Conservation (phyloP, 1,284 basidiomycete species). For the Peniophora sp. region DNA sequence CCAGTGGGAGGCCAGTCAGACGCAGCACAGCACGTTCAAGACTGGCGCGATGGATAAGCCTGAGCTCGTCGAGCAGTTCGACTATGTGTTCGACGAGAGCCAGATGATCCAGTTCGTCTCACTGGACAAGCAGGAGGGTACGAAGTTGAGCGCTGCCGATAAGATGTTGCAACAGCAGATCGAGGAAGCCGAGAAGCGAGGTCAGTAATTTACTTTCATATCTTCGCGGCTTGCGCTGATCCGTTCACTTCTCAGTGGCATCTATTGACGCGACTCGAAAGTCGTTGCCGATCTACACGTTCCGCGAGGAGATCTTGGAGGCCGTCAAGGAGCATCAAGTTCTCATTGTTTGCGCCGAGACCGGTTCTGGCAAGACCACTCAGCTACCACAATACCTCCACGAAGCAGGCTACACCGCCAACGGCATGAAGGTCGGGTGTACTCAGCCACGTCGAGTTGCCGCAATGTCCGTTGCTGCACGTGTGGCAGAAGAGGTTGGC, state of each 20-base stretch:
- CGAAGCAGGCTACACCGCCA: slow-evolving; percentile 90
- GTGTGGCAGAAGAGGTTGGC: slow-evolving; percentile 98
- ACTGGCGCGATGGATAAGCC: slow-evolving; percentile 86
- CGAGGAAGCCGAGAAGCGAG: slow-evolving; percentile 85
- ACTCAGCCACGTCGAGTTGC: slow-evolving; percentile 98
- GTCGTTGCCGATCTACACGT: slow-evolving; percentile 84
- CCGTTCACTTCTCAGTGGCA: slow-evolving; percentile 45
- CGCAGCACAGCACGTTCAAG: slow-evolving; percentile 81
- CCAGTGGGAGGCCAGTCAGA: slow-evolving; percentile 92
- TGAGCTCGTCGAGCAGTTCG: slow-evolving; percentile 79
- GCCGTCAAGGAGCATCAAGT: slow-evolving; percentile 91
- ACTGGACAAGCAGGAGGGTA: slow-evolving; percentile 71
- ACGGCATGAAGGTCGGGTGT: slow-evolving; percentile 89
- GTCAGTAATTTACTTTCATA: slow-evolving; percentile 33
- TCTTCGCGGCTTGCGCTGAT: slow-evolving; percentile 1
- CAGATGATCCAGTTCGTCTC: slow-evolving; percentile 96
- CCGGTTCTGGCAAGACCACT: slow-evolving; percentile 96
- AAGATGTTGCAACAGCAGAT: slow-evolving; percentile 83
- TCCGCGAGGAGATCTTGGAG: slow-evolving; percentile 79
- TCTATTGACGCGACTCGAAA: slow-evolving; percentile 89
- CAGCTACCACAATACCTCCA: slow-evolving; percentile 98
- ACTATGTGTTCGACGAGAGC: slow-evolving; percentile 97
- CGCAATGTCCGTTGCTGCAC: slow-evolving; percentile 98
- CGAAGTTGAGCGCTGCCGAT: slow-evolving; percentile 76
- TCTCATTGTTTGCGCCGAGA: slow-evolving; percentile 88